Percentiles rank a stretch among this genome's conserved stretches.
phyloP scores from a whole-genome alignment of 768 basidiomycete species.

The Heimioporus sp. region DNA sequence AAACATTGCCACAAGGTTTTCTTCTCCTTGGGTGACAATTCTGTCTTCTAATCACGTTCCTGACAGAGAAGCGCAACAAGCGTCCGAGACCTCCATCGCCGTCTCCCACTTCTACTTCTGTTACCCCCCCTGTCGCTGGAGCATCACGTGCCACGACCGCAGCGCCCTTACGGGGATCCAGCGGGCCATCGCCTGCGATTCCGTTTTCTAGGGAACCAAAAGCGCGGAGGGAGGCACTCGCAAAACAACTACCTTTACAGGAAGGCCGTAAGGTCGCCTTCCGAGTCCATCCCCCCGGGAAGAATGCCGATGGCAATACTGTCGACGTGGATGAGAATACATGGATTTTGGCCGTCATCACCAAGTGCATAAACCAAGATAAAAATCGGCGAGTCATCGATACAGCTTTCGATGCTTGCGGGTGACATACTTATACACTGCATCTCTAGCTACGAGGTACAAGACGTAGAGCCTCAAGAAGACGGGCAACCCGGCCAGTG shows the following conservation, averaged over 20 bases:
- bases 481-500: slow-evolving; percentile 69
- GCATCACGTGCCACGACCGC: slow-evolving; percentile 13
- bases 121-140: slow-evolving; percentile 25
- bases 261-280: slow-evolving; percentile 81
- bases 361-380: slow-evolving; percentile 65
- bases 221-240: slow-evolving; percentile 58
- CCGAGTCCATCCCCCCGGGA: slow-evolving; percentile 54
- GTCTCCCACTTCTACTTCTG: slow-evolving; percentile 49
- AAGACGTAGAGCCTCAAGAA: slow-evolving; percentile 82
- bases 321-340: slow-evolving; percentile 48
- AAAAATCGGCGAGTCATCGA: slow-evolving; percentile 54
- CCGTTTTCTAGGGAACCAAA: slow-evolving; percentile 67
- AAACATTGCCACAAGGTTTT: slow-evolving; percentile 55
- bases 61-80: slow-evolving; percentile 71
- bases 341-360: slow-evolving; percentile 82
- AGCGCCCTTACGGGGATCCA: slow-evolving; percentile 47
- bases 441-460: slow-evolving; percentile 70
- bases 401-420: neutral
- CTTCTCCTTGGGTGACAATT: neutral
- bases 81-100: slow-evolving; percentile 74
- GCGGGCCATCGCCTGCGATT: slow-evolving; percentile 49
- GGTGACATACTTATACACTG: neutral
- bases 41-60: slow-evolving; percentile 1
- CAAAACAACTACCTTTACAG: slow-evolving; percentile 64
- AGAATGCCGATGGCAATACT: slow-evolving; percentile 47